These are phyloP conservation scores for Phytophthora tubulina DNA, from an alignment of 352 stramenopile genomes.

Conservation along the genomic window DNA sequence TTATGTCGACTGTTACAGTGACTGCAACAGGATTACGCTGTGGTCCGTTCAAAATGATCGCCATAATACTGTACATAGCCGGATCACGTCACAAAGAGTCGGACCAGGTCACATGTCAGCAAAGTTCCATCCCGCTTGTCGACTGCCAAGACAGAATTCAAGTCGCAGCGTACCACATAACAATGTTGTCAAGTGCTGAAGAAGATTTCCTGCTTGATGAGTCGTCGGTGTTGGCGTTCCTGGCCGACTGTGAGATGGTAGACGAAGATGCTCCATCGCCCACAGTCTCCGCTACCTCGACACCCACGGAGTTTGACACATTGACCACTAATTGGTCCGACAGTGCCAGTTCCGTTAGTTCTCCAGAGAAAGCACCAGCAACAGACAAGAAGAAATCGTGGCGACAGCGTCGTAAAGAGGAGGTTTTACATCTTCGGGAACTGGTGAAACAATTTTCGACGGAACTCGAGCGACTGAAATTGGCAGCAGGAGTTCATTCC, in stretches of 20 bases:
- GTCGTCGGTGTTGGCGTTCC: conserved; percentile 38
- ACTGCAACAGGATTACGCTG: conserved; percentile 16
- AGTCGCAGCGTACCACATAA: neutral
- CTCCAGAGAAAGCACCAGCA: neutral
- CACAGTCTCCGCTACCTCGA: neutral
- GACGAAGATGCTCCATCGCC: neutral
- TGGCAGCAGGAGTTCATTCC: conserved; percentile 29
- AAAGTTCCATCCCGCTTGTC: neutral
- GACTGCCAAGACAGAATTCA: conserved; percentile 31
- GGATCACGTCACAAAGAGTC: conserved; percentile 9
- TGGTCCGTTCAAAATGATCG: conserved; percentile 32
- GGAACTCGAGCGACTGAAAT: conserved; percentile 30
- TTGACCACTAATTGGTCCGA: conserved; percentile 20
- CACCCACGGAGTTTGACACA: neutral
- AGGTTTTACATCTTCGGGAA: conserved; percentile 28
- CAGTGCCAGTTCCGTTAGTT: conserved; percentile 10
- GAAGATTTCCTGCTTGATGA: conserved; percentile 40
- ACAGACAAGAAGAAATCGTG: conserved; percentile 32
- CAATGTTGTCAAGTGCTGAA: conserved; percentile 5
- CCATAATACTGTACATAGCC: conserved; percentile 5
- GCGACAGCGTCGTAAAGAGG: conserved; percentile 39
- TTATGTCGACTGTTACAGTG: no score
- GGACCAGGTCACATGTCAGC: neutral
- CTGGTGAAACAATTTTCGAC: conserved; percentile 32
- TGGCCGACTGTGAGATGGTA: conserved; percentile 30